Evolutionary conservation across 1,284 basidiomycete genomes (phyloP), one percentile per base, ranked within the genome.

Genomic region (Xerocomus amazonicus): DNA sequence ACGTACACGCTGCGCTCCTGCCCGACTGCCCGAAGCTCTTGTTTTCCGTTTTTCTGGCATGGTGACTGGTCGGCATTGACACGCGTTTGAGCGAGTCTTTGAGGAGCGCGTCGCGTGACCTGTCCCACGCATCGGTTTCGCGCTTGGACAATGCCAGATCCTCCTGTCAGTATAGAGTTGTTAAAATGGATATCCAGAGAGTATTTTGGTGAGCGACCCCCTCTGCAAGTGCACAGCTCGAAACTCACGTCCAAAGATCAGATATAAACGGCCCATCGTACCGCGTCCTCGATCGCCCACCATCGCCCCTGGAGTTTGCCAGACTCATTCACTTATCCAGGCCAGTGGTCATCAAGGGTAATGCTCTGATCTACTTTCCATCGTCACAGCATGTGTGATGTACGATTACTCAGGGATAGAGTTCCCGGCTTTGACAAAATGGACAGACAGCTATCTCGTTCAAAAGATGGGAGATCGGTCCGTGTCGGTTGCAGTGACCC

Each of bases 401-500:
- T 19, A 29, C 29, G 39, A 3, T 48, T 42, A 23, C 35, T 51
- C 40, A 81, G 74, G 74, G 37, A 58, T 77, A 59, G 54, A 74
- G 45, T 56, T 73, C 43, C 68, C 73, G 19, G 73, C 77, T 6
- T 43, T 61, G 33, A 62, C 55, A 9, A 68, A 69, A 33, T 92
- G 89, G 90, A 73, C 78, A 8, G 72, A 87, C 60, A 70, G 78
- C 39, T 89, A 87, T 63, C 75, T 92, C 8, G 58, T 70, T 3
- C 56, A 72, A 8, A 68, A 68, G 42, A 80, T 89, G 75, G 81
- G 75, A 2, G 71, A 80, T 14, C 67, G 63, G 35, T 50, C 59
- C 32, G 74, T 95, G 19, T 84, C 85, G 2, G 81, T 96, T 27
- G 90, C 92, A 1, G 77, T 88, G 26, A 94, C 92, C 2, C 90